Base-by-base conservation (phyloP, 1,284 basidiomycete genomes). In the Ustilago shanxiensis region DNA sequence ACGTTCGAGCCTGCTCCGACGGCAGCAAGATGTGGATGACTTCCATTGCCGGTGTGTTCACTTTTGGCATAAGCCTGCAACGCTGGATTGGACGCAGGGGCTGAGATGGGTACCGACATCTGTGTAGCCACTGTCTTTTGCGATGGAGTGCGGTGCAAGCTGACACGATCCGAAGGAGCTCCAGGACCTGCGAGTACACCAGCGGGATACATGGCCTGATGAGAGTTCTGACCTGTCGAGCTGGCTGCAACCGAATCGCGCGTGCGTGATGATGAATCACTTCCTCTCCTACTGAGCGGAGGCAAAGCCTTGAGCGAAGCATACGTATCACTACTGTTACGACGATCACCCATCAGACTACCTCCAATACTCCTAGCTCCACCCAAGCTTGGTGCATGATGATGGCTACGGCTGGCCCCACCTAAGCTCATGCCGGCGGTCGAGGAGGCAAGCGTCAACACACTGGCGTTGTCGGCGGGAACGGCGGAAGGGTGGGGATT, bases 401-500 rank as follows among this genome's bases (percentile, higher is more conserved):
- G 59, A 16, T 79, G 74, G 26, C 77, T 71, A 9, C 75, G 76
- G 39, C 72, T 76, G 18, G 71, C 68, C 9, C 78, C 81, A 7
- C 68, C 75, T 29, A 80, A 61, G 54, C 74, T 78, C 58, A 79
- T 71, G 13, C 80, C 80, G 9, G 82, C 82, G 2, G 93, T 94
- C 3, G 93, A 95, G 14, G 93, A 95, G 3, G 95, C 95, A 13
- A 98, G 90, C 0, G 95, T 98, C 51, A 98, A 88, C 56, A 95
- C 88, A 4, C 93, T 95, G 0, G 95, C 95, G 83, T 98, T 95
- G 84, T 96, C 94, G 26, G 91, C 88, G 0, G 95, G 95, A 11
- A 93, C 92, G 1, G 93, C 93, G 7, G 92, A 92, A 16, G 96
- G 96, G 22, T 93, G 91, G 2, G 95, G 95, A 85, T 98, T 98